Base-by-base conservation (phyloP, 225 moss, liverwort and hornwort species). In the Pseudisothecium myosuroides region DNA sequence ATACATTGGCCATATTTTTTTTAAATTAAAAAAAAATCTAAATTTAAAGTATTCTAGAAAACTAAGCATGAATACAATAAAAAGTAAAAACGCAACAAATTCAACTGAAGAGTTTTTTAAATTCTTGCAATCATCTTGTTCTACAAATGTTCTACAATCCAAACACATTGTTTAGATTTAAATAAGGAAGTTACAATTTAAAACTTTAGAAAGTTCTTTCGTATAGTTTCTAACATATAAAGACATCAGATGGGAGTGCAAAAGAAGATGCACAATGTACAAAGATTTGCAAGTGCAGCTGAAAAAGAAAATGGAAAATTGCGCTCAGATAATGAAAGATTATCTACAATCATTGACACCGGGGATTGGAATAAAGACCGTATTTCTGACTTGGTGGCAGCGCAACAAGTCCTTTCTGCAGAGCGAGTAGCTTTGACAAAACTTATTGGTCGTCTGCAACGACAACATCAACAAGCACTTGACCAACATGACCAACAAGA, bases 381-480 rank as follows among this genome's bases (percentile, higher is more conserved):
- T 27, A 82, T 94, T 73, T 93, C 90, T 50, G 95, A 97, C 81
- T 85, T 98, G 32, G 82, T 95, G 55, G 94, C 90, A 67, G 59
- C 90, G 6, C 94, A 96, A 43, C 92, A 96, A 92, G 93, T 97
- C 45, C 95, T 98, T 58, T 95, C 95, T 22, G 89, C 92, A 18
- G 97, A 98, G 84, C 93, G 97, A 86, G 92, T 94, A 86, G 98
- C 95, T 32, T 90, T 98, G 88, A 98, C 96, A 21, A 92, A 96
- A 83, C 92, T 98, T 34, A 90, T 98, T 80, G 96, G 95, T n/a
- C 93, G 92, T 34, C 59, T 98, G 5, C 93, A 93, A 87, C 56
- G 64, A 55, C 91, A 93, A 29, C 90, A 93, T 59, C 91, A 90
- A 85, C 94, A 93, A 78, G 94, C 95, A 58, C 88, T 98, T 6